A percentile compares a stretch with the other conserved stretches of the same genome.
Conservation (phyloP, 345 rosid genomes). For the Pistacia vera region DNA sequence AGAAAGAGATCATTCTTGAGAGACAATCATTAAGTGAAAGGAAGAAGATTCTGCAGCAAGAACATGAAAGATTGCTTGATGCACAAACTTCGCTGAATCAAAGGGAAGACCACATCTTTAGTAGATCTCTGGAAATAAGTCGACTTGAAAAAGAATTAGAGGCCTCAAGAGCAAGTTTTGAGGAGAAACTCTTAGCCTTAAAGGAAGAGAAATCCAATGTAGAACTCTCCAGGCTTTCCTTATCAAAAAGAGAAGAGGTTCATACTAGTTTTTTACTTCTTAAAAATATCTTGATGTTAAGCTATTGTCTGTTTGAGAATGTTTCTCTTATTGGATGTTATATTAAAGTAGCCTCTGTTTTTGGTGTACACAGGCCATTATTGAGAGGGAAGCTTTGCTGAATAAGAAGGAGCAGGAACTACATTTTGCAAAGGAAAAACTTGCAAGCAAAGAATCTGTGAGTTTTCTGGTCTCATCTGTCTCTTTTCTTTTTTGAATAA, state of each 20-base stretch:
- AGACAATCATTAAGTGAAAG: constrained; percentile 76
- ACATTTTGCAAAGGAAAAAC: constrained; percentile 67
- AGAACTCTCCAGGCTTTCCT: constrained; percentile 51
- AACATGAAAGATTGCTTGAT: constrained; percentile 77
- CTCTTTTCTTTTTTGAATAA: neutral
- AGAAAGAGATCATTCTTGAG: constrained; percentile 32
- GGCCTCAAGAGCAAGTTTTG: constrained; percentile 49
- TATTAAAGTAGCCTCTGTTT: constrained; percentile 15
- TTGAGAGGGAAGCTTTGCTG: constrained; percentile 59
- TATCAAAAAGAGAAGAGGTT: constrained; percentile 82
- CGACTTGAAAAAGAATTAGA: constrained; percentile 60
- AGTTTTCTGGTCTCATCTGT: constrained; percentile 29
- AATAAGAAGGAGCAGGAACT: constrained; percentile 73
- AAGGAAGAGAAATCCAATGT: constrained; percentile 57
- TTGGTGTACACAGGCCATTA: constrained; percentile 47
- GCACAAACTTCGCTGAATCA: constrained; percentile 73
- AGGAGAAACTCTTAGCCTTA: constrained; percentile 56
- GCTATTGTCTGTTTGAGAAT: neutral
- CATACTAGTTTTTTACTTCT: constrained; percentile 7
- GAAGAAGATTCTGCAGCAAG: constrained; percentile 70
- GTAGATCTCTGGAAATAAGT: constrained; percentile 67
- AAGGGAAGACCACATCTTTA: constrained; percentile 78
- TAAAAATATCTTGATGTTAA: neutral
- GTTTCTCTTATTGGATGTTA: constrained; percentile 8
- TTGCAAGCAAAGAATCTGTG: constrained; percentile 79